These are phyloP conservation scores for Neonectria coccinea DNA, from an alignment of 2,329 filamentous ascomycete species.

Conservation along the genomic window DNA sequence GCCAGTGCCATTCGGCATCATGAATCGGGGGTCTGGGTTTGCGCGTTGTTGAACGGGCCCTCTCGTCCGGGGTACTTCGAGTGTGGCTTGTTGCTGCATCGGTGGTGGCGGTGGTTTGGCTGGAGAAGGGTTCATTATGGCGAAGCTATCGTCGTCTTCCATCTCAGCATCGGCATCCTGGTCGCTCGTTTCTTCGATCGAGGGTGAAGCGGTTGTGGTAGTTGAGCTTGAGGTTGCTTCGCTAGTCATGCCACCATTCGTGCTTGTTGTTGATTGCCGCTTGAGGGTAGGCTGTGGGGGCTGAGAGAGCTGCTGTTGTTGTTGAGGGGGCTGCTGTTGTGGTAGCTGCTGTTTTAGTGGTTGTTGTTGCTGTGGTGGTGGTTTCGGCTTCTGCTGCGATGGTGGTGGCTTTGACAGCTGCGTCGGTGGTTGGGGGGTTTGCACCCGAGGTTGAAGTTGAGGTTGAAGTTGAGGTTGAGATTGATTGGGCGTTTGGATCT, in stretches of 20 bases:
- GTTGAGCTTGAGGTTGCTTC: slow-evolving; percentile 50
- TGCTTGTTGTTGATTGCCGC: slow-evolving; percentile 52
- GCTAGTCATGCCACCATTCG: slow-evolving; percentile 48
- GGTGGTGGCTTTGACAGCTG: slow-evolving; percentile 21
- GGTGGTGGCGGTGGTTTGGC: slow-evolving; percentile 53
- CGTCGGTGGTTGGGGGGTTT: slow-evolving; percentile 16
- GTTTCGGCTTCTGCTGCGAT: neutral
- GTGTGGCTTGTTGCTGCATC: slow-evolving; percentile 55
- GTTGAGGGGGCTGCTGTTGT: slow-evolving; percentile 37
- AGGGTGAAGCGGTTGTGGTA: slow-evolving; percentile 53
- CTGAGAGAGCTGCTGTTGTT: slow-evolving; percentile 32
- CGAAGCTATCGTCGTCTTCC: slow-evolving; percentile 69
- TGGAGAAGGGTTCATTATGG: slow-evolving; percentile 60
- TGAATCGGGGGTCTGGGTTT: slow-evolving; percentile 54
- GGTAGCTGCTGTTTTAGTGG: slow-evolving; percentile 39
- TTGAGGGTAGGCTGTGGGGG: slow-evolving; percentile 38
- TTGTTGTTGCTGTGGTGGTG: slow-evolving; percentile 36
- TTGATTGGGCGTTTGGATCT: slow-evolving; percentile 37
- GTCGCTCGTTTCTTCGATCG: slow-evolving; percentile 61
- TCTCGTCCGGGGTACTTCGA: slow-evolving; percentile 59
- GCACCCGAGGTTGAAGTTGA: slow-evolving; percentile 22
- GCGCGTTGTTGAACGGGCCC: slow-evolving; percentile 50
- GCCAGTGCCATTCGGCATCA: slow-evolving; percentile 56
- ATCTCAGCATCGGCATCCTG: slow-evolving; percentile 62
- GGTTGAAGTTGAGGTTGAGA: slow-evolving; percentile 19